phyloP scores from a whole-genome alignment of 176 grass and related monocot genomes.

The Oryza glumipatula region DNA sequence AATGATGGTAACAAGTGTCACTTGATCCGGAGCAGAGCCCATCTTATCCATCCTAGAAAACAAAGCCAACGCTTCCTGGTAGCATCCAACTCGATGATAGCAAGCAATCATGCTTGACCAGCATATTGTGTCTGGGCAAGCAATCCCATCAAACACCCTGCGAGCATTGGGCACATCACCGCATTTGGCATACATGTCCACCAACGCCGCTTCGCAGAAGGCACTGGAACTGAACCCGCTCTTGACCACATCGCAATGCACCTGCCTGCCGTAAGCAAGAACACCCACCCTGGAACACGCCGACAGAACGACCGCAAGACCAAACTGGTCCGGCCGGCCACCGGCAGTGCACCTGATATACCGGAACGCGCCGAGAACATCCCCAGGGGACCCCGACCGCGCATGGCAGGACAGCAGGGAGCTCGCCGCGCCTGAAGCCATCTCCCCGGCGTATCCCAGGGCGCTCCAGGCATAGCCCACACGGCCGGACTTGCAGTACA shows the following conservation, averaged over 20 bases:
- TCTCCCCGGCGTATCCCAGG: conserved; percentile 23
- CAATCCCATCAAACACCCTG: conserved; percentile 51
- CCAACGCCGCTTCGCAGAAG: conserved; percentile 58
- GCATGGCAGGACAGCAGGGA: conserved; percentile 54
- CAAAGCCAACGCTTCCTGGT: conserved; percentile 46
- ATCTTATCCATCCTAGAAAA: conserved; percentile 53
- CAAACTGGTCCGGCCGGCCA: conserved; percentile 53
- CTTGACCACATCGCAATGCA: conserved; percentile 59
- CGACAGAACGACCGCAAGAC: conserved; percentile 54
- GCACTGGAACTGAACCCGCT: conserved; percentile 43
- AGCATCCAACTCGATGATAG: conserved; percentile 42
- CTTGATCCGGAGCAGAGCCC: conserved; percentile 44
- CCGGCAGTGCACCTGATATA: conserved; percentile 21
- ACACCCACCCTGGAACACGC: conserved; percentile 38
- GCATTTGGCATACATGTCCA: conserved; percentile 67
- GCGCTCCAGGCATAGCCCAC: conserved; percentile 38
- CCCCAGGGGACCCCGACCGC: conserved; percentile 29
- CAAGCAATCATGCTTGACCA: conserved; percentile 71
- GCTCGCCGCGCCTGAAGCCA: conserved; percentile 32
- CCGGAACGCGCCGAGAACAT: conserved; percentile 47
- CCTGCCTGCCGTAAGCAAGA: conserved; percentile 44
- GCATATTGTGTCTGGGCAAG: conserved; percentile 50
- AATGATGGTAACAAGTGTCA: conserved; percentile 47
- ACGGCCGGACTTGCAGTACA: conserved; percentile 53
- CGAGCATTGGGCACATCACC: conserved; percentile 40